These are phyloP conservation scores for Aureobasidium sp. DNA, from an alignment of 2,329 filamentous ascomycete genomes.

Conservation along the genomic window DNA sequence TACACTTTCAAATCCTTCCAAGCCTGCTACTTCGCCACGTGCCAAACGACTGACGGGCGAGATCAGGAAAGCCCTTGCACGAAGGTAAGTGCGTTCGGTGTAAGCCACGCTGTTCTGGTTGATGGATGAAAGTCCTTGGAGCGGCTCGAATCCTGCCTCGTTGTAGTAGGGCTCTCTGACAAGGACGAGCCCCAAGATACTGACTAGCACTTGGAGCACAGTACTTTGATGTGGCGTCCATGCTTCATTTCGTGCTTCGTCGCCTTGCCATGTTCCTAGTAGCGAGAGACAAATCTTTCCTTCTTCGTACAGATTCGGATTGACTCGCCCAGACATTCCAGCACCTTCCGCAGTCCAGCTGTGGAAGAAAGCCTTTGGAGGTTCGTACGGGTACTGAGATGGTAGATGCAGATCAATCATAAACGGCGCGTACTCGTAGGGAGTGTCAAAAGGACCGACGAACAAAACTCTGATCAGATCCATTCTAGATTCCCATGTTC, in stretches of 20 bases:
- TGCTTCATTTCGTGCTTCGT: constrained; percentile 39
- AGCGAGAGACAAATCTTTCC: constrained; percentile 53
- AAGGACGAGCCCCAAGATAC: constrained; percentile 47
- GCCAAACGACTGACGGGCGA: neutral
- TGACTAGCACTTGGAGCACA: constrained; percentile 49
- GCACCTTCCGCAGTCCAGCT: constrained; percentile 35
- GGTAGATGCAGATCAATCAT: constrained; percentile 50
- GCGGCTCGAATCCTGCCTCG: constrained; percentile 52
- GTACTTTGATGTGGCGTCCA: constrained; percentile 48
- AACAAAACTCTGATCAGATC: constrained; percentile 51
- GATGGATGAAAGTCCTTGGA: constrained; percentile 33
- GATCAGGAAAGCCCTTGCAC: constrained; percentile 41
- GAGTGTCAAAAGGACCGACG: constrained; percentile 48
- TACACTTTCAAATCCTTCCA: constrained; percentile 42
- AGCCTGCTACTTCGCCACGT: constrained; percentile 11
- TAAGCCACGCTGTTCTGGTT: constrained; percentile 40
- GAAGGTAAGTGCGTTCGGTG: constrained; percentile 46
- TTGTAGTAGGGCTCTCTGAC: constrained; percentile 55
- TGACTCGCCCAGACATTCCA: constrained; percentile 45
- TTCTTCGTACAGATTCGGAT: constrained; percentile 55
- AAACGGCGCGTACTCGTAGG: constrained; percentile 53
- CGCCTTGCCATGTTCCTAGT: constrained; percentile 51
- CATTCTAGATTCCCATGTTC: constrained; percentile 50
- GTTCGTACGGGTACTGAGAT: constrained; percentile 40
- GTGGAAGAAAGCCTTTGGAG: constrained; percentile 50